Conservation (phyloP, 139 green algal genomes). For the Picochlorum sp. region DNA sequence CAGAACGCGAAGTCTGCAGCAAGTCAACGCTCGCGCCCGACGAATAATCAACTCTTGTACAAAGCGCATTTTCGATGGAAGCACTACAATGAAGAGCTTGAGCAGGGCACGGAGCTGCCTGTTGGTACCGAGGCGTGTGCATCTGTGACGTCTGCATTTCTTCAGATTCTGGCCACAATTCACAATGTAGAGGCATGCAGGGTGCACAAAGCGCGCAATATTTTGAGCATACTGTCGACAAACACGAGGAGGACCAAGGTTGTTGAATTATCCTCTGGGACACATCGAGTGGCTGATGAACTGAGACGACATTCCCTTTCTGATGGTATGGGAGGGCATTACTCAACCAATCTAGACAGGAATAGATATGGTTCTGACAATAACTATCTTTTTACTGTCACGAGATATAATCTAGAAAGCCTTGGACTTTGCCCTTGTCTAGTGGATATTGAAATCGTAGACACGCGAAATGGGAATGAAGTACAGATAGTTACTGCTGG, state of each 20-base stretch:
- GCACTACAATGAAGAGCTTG: constrained; percentile 60
- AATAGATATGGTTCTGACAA: constrained; percentile 92
- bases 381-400: constrained; percentile 91
- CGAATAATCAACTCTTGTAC: constrained; percentile 94
- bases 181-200: constrained; percentile 50
- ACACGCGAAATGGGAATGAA: constrained; percentile 72
- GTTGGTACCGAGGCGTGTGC: constrained; percentile 80
- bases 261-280: constrained; percentile 75
- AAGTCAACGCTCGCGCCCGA: constrained; percentile 60
- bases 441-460: constrained; percentile 91
- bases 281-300: constrained; percentile 84
- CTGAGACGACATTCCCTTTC: constrained; percentile 72
- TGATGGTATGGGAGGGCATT: constrained; percentile 69
- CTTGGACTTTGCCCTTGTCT: constrained; percentile 82
- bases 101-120: constrained; percentile 32
- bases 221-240: constrained; percentile 73
- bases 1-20: constrained; percentile 15
- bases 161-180: constrained; percentile 74
- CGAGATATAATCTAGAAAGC: constrained; percentile 80
- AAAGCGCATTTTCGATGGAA: constrained; percentile 82
- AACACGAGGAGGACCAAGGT: constrained; percentile 92
- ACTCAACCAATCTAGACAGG: constrained; percentile 90
- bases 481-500: constrained; percentile 61
- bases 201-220: constrained; percentile 45
- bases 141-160: constrained; percentile 83